Percentiles rank a stretch among this genome's conserved stretches.
Evolutionary conservation across 345 rosid species (phyloP).

Genomic region (Arabidopsis thaliana): TAIR10.1 NC_003075.7:7011001-7011500

Average conservation of each 20-base stretch:
- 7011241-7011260: conserved; percentile 25
- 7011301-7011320: conserved; percentile 41
- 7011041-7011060: no score
- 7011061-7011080: neutral
- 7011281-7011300: conserved; percentile 33
- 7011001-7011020: neutral
- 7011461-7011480: conserved; percentile 25
- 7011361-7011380: conserved; percentile 2
- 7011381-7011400: neutral
- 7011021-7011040: neutral
- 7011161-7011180: conserved; percentile 29
- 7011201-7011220: conserved; percentile 40
- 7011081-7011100: conserved; percentile 62
- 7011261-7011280: conserved; percentile 32
- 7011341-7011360: conserved; percentile 8
- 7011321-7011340: conserved; percentile 44
- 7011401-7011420: conserved; percentile 27
- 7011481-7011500: conserved; percentile 1
- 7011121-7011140: conserved; percentile 68
- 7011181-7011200: conserved; percentile 26
- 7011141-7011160: conserved; percentile 52
- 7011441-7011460: neutral
- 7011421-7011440: conserved; percentile 8
- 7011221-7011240: conserved; percentile 30
- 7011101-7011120: conserved; percentile 76